Percentiles rank a stretch among this genome's conserved stretches.
Conservation (phyloP, 208 protist species). For the Acanthamoeba royreba region DNA sequence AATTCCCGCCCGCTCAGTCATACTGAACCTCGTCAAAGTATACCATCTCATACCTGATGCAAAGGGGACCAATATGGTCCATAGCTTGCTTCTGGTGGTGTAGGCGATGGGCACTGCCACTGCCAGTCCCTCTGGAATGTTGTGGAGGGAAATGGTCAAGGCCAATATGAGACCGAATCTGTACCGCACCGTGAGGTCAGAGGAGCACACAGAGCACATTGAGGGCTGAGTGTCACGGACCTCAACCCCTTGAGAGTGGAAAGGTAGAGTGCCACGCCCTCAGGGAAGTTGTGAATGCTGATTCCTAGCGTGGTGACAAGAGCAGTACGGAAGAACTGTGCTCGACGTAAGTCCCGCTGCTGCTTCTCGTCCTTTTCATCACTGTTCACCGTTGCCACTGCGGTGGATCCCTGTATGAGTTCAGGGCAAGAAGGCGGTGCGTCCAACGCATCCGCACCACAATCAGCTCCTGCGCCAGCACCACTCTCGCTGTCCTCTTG, state of each 20-base stretch:
- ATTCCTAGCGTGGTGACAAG: slow-evolving; percentile 46
- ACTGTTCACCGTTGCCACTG: too few species aligned
- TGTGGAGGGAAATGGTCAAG: slow-evolving; percentile 62
- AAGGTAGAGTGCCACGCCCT: slow-evolving; percentile 61
- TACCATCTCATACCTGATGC: too few species aligned
- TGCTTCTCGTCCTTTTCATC: background rate
- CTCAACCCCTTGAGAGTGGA: slow-evolving; percentile 15
- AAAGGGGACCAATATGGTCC: background rate
- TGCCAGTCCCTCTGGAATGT: slow-evolving; percentile 68
- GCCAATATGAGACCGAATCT: slow-evolving; percentile 40
- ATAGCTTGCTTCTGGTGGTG: background rate
- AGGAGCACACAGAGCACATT: background rate
- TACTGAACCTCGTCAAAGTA: too few species aligned
- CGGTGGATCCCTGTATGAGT: too few species aligned
- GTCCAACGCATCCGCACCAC: too few species aligned
- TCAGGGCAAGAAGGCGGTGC: too few species aligned
- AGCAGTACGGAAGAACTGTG: background rate
- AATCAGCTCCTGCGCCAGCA: too few species aligned
- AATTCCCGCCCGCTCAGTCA: too few species aligned
- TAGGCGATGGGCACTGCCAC: slow-evolving; percentile 32
- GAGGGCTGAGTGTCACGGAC: background rate
- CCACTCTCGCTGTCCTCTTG: too few species aligned
- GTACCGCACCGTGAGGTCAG: background rate
- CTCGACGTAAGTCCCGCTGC: background rate
- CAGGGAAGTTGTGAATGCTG: slow-evolving; percentile 65